Conservation (phyloP, 331 rosid genomes). For the Spiraea crenata region DNA sequence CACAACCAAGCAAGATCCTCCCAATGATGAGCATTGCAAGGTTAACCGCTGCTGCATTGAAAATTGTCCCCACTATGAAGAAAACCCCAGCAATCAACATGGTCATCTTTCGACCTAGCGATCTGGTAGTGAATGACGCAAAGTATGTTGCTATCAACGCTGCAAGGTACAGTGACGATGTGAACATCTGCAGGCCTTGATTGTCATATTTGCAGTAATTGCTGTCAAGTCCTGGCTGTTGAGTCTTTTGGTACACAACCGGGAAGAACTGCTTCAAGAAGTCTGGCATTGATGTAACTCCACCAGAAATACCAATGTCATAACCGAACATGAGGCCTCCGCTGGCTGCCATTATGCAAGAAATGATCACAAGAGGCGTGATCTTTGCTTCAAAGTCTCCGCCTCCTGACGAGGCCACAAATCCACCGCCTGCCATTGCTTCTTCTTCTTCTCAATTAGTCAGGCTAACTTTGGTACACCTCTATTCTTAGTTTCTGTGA, state of each 20-base stretch:
- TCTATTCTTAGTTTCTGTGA: not conserved
- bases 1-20: slow-evolving; percentile 59
- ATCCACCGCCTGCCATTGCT: slow-evolving; percentile 9
- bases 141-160: slow-evolving; percentile 53
- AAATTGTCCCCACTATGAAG: slow-evolving; percentile 52
- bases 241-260: slow-evolving; percentile 30
- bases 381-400: slow-evolving; percentile 27
- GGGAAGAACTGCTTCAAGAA: slow-evolving; percentile 53
- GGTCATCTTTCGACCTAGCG: slow-evolving; percentile 49
- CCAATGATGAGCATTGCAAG: slow-evolving; percentile 49
- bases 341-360: slow-evolving; percentile 27
- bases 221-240: slow-evolving; percentile 26
- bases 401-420: not conserved
- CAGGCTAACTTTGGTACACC: not conserved
- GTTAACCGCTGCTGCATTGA: slow-evolving; percentile 34
- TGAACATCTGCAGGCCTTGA: slow-evolving; percentile 61
- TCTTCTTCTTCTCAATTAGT: not conserved
- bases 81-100: slow-evolving; percentile 61
- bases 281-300: slow-evolving; percentile 62
- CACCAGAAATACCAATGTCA: slow-evolving; percentile 43
- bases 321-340: slow-evolving; percentile 40
- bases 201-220: slow-evolving; percentile 83
- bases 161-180: slow-evolving; percentile 77
- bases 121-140: slow-evolving; percentile 44
- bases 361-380: slow-evolving; percentile 26